These are phyloP conservation scores for Rhynchosporium secalis DNA, from an alignment of 2,329 filamentous ascomycete species.

Conservation along the genomic window DNA sequence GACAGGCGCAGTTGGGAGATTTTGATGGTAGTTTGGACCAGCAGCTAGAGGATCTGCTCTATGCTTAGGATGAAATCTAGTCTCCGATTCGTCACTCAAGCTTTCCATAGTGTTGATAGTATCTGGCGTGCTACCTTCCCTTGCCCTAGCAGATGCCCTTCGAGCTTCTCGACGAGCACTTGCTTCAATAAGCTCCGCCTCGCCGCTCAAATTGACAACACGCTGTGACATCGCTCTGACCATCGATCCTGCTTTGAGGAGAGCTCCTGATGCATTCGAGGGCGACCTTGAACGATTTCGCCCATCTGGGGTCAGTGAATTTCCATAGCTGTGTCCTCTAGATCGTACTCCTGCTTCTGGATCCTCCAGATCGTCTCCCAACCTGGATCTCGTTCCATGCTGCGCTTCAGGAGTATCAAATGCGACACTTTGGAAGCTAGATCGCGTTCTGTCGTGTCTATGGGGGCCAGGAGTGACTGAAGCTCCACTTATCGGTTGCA, in stretches of 20 bases:
- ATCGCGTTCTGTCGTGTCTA: constrained; percentile 48
- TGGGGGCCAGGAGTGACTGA: constrained; percentile 42
- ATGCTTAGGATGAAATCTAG: constrained; percentile 30
- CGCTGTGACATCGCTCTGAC: constrained; percentile 90
- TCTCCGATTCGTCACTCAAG: constrained; percentile 33
- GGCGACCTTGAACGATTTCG: constrained; percentile 54
- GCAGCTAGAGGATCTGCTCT: constrained; percentile 40
- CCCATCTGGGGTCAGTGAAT: constrained; percentile 53
- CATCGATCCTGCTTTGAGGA: constrained; percentile 72
- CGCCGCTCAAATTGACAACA: constrained; percentile 95
- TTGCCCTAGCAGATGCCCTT: constrained; percentile 9
- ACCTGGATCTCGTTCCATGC: constrained; percentile 45
- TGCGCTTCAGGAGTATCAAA: constrained; percentile 44
- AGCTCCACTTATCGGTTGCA: constrained; percentile 57
- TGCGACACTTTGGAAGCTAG: constrained; percentile 53
- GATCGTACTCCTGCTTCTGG: constrained; percentile 59
- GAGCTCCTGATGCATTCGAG: constrained; percentile 63
- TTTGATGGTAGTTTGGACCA: constrained; percentile 28
- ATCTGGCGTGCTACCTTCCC: constrained; percentile 19
- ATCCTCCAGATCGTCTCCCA: constrained; percentile 60
- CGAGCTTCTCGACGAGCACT: constrained; percentile 42
- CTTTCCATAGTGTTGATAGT: constrained; percentile 20
- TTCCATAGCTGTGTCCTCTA: constrained; percentile 58
- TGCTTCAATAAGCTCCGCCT: constrained; percentile 79
- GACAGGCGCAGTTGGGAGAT: constrained; percentile 34